Conservation (phyloP, 257 asterid species). For the Ballota nigra region DNA sequence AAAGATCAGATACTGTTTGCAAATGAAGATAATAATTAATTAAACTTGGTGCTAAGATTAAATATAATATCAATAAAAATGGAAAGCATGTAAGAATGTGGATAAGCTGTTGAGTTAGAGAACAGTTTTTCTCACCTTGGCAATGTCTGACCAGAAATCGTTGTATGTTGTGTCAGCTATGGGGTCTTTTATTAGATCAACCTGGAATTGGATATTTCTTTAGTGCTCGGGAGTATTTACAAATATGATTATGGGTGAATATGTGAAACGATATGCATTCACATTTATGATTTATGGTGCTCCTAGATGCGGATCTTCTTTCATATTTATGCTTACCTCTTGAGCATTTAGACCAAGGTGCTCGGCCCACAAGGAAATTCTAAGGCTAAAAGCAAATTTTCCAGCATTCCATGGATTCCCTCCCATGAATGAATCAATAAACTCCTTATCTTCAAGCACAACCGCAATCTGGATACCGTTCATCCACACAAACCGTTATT, state of each 20-base stretch:
- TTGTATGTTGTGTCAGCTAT: constrained; percentile 64
- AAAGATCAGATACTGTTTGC: not conserved
- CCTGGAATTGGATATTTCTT: constrained; percentile 38
- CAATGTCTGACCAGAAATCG: constrained; percentile 68
- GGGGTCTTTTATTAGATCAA: constrained; percentile 67
- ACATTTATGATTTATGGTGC: not conserved
- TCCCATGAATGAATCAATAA: constrained; percentile 73
- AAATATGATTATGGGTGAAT: constrained; percentile 4
- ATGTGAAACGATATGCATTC: not conserved
- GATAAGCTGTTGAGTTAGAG: not conserved
- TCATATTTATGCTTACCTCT: constrained; percentile 50
- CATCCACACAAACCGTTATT: not conserved
- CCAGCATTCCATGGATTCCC: constrained; percentile 91
- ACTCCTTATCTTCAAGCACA: constrained; percentile 76
- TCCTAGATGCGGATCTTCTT: constrained; percentile 5
- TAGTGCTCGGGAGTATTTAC: not conserved
- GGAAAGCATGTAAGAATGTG: not conserved
- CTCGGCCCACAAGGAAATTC: constrained; percentile 89
- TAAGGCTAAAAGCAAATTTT: constrained; percentile 64
- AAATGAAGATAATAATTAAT: too few relatives aligned
- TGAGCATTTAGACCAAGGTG: constrained; percentile 67
- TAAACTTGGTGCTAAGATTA: too few relatives aligned
- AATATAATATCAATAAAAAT: not conserved
- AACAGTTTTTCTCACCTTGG: constrained; percentile 50
- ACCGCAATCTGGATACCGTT: constrained; percentile 62